phyloP scores from a whole-genome alignment of 805 yeast genomes.

The Hanseniaspora vineae region DNA sequence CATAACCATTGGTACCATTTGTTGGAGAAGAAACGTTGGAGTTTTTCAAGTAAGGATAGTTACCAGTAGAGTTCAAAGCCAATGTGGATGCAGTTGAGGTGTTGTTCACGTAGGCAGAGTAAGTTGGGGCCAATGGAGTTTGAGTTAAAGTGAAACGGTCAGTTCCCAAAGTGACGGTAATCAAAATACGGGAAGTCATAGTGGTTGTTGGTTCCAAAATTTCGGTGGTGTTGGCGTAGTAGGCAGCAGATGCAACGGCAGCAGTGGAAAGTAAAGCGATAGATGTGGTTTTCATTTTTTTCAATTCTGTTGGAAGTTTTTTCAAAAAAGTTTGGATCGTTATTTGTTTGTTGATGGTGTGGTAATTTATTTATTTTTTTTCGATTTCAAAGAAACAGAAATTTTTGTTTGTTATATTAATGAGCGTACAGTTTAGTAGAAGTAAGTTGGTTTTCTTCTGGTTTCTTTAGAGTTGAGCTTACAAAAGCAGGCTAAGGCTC shows the following conservation, averaged over 20 bases:
- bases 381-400: no score
- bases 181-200: slow-evolving; percentile 4
- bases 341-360: no score
- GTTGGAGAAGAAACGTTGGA: slow-evolving; percentile 4
- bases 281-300: slow-evolving; percentile 12
- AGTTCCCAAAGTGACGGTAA: slow-evolving; percentile 3
- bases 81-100: neutral
- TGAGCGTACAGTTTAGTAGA: no score
- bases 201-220: slow-evolving; percentile 1
- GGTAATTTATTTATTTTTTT: no score
- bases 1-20: slow-evolving; percentile 2
- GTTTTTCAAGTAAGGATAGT: slow-evolving; percentile 9
- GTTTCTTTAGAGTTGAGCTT: no score
- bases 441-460: no score
- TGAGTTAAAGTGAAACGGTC: slow-evolving; percentile 3
- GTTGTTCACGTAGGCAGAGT: slow-evolving; percentile 1
- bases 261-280: slow-evolving; percentile 8
- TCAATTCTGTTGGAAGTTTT: slow-evolving; percentile 5
- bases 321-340: no score
- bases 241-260: slow-evolving; percentile 8
- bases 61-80: slow-evolving; percentile 4
- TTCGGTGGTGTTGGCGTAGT: slow-evolving; percentile 9
- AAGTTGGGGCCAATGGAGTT: slow-evolving; percentile 6
- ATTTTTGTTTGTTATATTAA: no score
- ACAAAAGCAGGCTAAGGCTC: no score